These are phyloP conservation scores for Sugiyamaella valdiviana DNA, from an alignment of 805 yeast genomes.

Conservation along the genomic window DNA sequence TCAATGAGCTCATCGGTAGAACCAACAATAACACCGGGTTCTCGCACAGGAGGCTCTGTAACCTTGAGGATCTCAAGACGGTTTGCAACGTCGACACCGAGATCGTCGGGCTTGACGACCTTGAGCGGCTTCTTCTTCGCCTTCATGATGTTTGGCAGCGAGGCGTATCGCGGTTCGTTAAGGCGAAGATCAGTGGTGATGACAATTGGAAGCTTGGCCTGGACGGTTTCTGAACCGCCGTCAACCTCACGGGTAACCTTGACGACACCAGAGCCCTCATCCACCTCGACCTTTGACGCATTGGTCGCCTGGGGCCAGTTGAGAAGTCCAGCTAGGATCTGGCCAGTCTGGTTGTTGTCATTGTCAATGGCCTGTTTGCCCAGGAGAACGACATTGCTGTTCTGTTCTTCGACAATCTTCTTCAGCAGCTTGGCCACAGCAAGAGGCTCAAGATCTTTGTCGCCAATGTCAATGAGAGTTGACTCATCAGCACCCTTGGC, in stretches of 20 bases:
- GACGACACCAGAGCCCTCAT: conserved; percentile 49
- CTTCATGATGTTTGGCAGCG: conserved; percentile 94
- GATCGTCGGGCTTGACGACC: conserved; percentile 54
- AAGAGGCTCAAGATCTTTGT: conserved; percentile 73
- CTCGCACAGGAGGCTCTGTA: conserved; percentile 78
- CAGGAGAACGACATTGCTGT: conserved; percentile 72
- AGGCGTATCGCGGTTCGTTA: conserved; percentile 93
- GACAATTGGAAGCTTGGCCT: conserved; percentile 73
- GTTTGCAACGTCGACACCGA: conserved; percentile 57
- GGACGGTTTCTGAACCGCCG: conserved; percentile 84
- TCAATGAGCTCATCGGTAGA: conserved; percentile 75
- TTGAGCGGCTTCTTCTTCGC: conserved; percentile 94
- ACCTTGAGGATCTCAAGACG: conserved; percentile 66
- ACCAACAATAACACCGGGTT: conserved; percentile 74
- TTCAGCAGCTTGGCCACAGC: conserved; percentile 80
- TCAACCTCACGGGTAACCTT: conserved; percentile 88
- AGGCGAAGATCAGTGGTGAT: conserved; percentile 90
- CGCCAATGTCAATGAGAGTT: conserved; percentile 73
- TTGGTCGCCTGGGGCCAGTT: conserved; percentile 97
- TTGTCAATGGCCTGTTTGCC: conserved; percentile 98
- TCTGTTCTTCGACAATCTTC: conserved; percentile 61
- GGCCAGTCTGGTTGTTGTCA: conserved; percentile 93
- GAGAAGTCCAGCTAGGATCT: conserved; percentile 87
- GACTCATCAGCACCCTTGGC: conserved; percentile 93
- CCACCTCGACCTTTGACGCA: conserved; percentile 76